phyloP scores from a whole-genome alignment of 176 grass and related monocot species.

The Dendrocalamus sinicus region DNA sequence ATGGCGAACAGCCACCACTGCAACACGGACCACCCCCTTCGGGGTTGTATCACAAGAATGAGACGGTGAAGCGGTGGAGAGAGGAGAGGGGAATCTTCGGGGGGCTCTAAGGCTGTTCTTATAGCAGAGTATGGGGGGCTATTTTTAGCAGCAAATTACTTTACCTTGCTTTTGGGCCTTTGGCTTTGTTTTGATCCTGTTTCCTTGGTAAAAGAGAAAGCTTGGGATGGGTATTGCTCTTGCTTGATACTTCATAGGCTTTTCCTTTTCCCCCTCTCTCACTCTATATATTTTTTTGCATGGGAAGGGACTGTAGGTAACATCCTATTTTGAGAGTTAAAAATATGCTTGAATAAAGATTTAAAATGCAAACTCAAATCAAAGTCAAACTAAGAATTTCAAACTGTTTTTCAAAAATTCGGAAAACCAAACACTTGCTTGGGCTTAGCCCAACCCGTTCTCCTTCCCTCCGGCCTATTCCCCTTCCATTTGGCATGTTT shows the following conservation, averaged over 20 bases:
- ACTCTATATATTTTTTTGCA: background rate
- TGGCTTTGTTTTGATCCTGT: conserved; percentile 27
- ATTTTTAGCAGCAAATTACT: conserved; percentile 12
- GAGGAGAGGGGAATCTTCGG: conserved; percentile 34
- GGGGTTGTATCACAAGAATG: background rate
- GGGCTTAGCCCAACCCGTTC: no score
- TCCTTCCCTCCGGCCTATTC: no score
- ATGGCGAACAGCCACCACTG: background rate
- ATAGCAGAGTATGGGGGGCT: conserved; percentile 21
- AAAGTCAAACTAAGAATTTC: no score
- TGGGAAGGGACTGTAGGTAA: no score
- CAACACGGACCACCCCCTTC: background rate
- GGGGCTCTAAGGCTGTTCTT: conserved; percentile 30
- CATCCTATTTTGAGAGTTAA: no score
- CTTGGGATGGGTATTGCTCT: background rate
- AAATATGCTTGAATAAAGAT: no score
- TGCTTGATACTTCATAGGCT: background rate
- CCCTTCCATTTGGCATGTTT: no score
- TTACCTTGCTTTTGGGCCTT: conserved; percentile 46
- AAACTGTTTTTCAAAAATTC: no score
- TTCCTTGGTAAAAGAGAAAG: conserved; percentile 41
- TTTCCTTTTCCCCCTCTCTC: background rate
- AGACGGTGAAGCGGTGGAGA: background rate
- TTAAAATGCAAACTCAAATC: no score
- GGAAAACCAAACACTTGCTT: no score